Evolutionary conservation across 1,284 basidiomycete genomes (phyloP).

Genomic region (Kwoniella shivajii): DNA sequence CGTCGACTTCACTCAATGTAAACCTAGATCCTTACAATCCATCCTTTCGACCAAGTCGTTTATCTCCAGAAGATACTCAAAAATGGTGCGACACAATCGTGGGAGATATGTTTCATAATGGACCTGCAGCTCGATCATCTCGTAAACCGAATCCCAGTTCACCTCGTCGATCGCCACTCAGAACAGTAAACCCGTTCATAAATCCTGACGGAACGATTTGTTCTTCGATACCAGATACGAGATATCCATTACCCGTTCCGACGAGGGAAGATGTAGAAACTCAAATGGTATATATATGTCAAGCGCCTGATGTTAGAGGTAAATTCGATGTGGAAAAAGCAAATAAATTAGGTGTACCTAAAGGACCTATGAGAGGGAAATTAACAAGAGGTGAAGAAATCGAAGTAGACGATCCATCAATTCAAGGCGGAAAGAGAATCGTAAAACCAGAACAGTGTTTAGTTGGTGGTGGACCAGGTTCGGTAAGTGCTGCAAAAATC

Average conservation of each 20-base stretch:
- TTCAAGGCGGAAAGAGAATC: constrained; percentile 61
- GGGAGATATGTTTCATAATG: constrained; percentile 32
- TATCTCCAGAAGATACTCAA: constrained; percentile 25
- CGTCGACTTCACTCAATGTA: neutral
- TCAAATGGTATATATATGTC: constrained; percentile 65
- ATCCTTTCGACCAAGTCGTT: constrained; percentile 11
- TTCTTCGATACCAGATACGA: constrained; percentile 22
- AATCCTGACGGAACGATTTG: constrained; percentile 13
- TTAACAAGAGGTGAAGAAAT: constrained; percentile 56
- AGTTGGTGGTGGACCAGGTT: constrained; percentile 45
- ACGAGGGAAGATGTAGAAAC: constrained; percentile 32
- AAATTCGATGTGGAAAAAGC: constrained; percentile 79
- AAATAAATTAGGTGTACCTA: constrained; percentile 65
- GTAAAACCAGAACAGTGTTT: constrained; percentile 55
- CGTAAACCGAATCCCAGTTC: constrained; percentile 1
- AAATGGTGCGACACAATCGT: constrained; percentile 32
- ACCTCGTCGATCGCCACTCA: constrained; percentile 2
- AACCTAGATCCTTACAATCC: constrained; percentile 8
- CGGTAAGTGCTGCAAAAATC: constrained; percentile 34
- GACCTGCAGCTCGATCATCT: constrained; percentile 10
- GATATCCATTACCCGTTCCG: constrained; percentile 32
- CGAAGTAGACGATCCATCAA: constrained; percentile 49
- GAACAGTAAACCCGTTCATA: constrained; percentile 11
- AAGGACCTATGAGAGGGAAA: constrained; percentile 58
- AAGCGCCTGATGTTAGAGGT: constrained; percentile 78